A percentile compares a stretch with the other conserved stretches of the same genome.
Conservation (phyloP, 2,329 filamentous ascomycete genomes). For the Talaromyces sp. region DNA sequence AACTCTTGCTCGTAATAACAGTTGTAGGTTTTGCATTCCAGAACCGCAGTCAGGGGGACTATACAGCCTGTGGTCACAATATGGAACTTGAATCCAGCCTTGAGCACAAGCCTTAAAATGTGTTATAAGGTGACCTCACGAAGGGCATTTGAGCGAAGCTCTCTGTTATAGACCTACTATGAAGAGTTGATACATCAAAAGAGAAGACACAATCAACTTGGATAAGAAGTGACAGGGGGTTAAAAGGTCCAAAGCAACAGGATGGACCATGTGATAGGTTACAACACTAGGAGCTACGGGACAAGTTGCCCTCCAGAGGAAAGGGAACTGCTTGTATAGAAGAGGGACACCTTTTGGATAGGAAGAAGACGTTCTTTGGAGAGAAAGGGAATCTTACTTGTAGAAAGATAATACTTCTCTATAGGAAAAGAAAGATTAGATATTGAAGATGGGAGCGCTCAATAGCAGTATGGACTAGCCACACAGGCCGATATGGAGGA, state of each 20-base stretch:
- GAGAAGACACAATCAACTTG: too few relatives aligned
- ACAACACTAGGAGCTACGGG: conserved; percentile 5
- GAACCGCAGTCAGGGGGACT: conserved; percentile 3
- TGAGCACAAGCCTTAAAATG: conserved; percentile 3
- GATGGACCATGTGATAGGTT: conserved; percentile 6
- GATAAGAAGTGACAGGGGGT: too few relatives aligned
- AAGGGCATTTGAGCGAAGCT: too few relatives aligned
- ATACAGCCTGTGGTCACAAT: conserved; percentile 6
- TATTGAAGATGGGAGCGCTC: too few relatives aligned
- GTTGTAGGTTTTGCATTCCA: conserved; percentile 5
- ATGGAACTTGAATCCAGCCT: conserved; percentile 2
- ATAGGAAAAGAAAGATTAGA: too few relatives aligned
- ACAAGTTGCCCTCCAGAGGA: conserved; percentile 5
- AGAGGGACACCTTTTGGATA: background rate
- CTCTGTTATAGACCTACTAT: too few relatives aligned
- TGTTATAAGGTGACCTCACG: conserved; percentile 5
- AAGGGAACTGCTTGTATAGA: conserved; percentile 2
- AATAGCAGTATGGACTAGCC: too few relatives aligned
- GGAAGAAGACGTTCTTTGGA: background rate
- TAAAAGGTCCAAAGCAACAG: too few relatives aligned
- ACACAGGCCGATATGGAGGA: too few relatives aligned
- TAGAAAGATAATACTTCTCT: too few relatives aligned
- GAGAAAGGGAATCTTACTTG: too few relatives aligned
- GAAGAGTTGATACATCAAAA: too few relatives aligned
- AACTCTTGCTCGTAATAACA: conserved; percentile 2